Evolutionary conservation across 139 green algal genomes (phyloP).

Genomic region (Chlamydomonas sp.): DNA sequence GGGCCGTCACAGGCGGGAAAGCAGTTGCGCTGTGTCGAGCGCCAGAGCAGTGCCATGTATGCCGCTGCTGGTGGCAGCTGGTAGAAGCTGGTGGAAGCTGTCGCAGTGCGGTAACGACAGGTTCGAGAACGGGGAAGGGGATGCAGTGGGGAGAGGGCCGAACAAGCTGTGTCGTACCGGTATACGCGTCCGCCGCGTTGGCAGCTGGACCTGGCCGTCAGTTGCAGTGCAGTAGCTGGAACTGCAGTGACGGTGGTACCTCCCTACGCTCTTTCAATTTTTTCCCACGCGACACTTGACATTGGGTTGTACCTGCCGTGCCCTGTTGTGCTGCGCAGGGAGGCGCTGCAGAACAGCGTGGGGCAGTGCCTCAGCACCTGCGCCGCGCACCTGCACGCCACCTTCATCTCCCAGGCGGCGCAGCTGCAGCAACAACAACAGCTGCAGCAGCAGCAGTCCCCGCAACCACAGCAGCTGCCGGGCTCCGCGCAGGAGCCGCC

Average conservation of each 20-base stretch:
- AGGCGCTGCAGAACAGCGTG: conserved; percentile 15
- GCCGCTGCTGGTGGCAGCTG: neutral
- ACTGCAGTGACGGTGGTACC: too few species aligned
- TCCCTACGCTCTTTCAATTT: too few species aligned
- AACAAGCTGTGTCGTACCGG: neutral
- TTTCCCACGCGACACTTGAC: too few species aligned
- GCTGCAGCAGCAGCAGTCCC: neutral
- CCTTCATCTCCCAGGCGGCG: conserved; percentile 36
- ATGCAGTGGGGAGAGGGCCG: neutral
- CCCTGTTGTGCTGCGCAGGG: neutral
- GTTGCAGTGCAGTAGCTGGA: too few species aligned
- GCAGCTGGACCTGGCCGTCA: neutral
- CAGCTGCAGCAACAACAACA: neutral
- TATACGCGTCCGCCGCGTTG: neutral
- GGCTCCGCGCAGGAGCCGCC: neutral
- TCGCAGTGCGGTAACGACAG: neutral
- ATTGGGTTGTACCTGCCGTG: too few species aligned
- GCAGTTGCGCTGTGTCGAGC: neutral
- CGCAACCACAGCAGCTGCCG: neutral
- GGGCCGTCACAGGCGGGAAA: neutral
- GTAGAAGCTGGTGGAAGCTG: neutral
- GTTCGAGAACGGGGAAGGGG: neutral
- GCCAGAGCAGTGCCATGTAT: neutral
- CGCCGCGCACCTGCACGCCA: conserved; percentile 34
- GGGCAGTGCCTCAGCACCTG: conserved; percentile 33